phyloP scores from a whole-genome alignment of 306 rosid species.

The Boehmeria nivea region DNA sequence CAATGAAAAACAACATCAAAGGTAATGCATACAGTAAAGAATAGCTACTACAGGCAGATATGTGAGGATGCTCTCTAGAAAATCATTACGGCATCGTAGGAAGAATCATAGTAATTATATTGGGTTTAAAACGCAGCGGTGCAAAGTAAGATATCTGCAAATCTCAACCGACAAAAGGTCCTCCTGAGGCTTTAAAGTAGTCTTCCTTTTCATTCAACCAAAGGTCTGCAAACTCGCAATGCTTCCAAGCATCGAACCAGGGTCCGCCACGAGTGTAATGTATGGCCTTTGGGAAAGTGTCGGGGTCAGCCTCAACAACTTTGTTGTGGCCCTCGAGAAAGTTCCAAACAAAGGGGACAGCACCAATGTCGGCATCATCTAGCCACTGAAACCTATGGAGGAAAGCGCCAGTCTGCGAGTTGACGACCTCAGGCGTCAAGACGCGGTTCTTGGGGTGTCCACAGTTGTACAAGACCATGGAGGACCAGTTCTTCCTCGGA shows the following conservation, averaged over 20 bases:
- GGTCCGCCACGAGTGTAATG: conserved; percentile 14
- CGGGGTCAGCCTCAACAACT: conserved; percentile 9
- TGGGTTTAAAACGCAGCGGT: too few species aligned
- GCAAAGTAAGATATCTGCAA: too few species aligned
- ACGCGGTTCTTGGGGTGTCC: conserved; percentile 6
- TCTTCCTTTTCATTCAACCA: conserved; percentile 5
- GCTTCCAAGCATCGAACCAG: conserved; percentile 18
- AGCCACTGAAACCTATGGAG: conserved; percentile 19
- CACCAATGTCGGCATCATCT: conserved; percentile 1
- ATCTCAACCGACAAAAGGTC: background rate
- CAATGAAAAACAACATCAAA: too few species aligned
- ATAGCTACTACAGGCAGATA: too few species aligned
- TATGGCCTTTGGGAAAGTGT: conserved; percentile 4
- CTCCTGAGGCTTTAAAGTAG: background rate
- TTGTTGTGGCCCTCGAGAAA: conserved; percentile 13
- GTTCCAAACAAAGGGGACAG: conserved; percentile 12
- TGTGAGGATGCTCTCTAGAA: too few species aligned
- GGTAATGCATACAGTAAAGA: too few species aligned
- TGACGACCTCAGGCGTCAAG: conserved; percentile 7
- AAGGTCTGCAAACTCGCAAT: conserved; percentile 7
- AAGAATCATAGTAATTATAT: too few species aligned
- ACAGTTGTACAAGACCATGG: conserved; percentile 16
- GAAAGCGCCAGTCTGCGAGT: conserved; percentile 8
- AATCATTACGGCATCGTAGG: too few species aligned
- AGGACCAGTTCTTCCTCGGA: conserved; percentile 18